Evolutionary conservation across 192 early-diverging fungal genomes (phyloP), one percentile per base, ranked within the genome.

Genomic region (Backusella westeae): DNA sequence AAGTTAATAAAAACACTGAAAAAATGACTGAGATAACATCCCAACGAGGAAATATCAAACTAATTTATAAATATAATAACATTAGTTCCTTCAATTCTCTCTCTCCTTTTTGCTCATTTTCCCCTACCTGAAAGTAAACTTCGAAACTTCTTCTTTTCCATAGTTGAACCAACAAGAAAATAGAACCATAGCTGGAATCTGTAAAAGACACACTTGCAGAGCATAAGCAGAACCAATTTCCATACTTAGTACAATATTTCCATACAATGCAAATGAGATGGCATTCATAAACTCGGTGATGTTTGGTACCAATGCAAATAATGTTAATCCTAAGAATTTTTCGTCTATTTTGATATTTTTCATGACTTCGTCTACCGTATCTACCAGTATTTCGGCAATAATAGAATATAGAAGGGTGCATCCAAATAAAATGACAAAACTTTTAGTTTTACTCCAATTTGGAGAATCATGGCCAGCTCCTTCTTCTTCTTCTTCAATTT

Each of bases 201-300:
- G 98, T 73, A 99, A 86, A 72, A 99, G 83, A n/a, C 95, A 94
- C 7, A 96, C 96, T 80, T 99, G 98, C 59, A 97, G 89, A 1
- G 95, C 95, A 80, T 99, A 99, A 0, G 95, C 95, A 23, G 96
- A 97, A 66, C 95, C 96, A 76, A 99, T 97, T 84, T 99, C 98
- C 78, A 99, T 90, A 21, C 78, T 80, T 26, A 39, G 59, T 1
- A 89, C 90, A 83, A 94, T 93, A 82, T 96, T 97, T 74, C 94
- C 94, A 80, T 93, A 86, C 46, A 94, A 82, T n/a, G 98, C 96
- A 87, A 99, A 99, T 9, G 95, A 93, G 77, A 98, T 96, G 41
- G 96, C 96, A 81, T 93, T 93, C 83, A 90, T 91, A 85, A 99
- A 96, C 86, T 99, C 98, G 8, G 98, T 97, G 41, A 97, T 91